A percentile compares a stretch with the other conserved stretches of the same genome.
phyloP scores from a whole-genome alignment of 2,329 filamentous ascomycete genomes.

The Coniochaeta prunicola region DNA sequence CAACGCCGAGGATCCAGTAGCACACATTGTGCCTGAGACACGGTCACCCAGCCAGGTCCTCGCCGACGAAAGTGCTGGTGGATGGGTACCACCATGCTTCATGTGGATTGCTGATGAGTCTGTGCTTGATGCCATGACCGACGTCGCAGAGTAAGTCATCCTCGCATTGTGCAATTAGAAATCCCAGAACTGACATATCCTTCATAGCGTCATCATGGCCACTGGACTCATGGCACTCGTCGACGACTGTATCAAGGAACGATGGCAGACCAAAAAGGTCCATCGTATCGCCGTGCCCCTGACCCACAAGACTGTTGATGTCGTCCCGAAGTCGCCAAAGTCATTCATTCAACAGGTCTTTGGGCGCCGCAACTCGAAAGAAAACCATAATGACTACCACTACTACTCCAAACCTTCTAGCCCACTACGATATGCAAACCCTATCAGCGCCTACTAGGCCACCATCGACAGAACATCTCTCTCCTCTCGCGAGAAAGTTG shows the following conservation, averaged over 20 bases:
- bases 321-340: conserved; percentile 21
- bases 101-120: conserved; percentile 80
- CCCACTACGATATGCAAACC: conserved; percentile 14
- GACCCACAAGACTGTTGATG: conserved; percentile 22
- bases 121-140: conserved; percentile 62
- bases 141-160: conserved; percentile 73
- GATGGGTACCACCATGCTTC: conserved; percentile 84
- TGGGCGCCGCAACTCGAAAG: conserved; percentile 19
- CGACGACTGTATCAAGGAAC: conserved; percentile 82
- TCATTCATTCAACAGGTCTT: conserved; percentile 27
- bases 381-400: conserved; percentile 6
- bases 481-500: neutral
- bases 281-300: conserved; percentile 29
- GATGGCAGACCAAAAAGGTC: conserved; percentile 50
- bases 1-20: conserved; percentile 54
- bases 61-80: conserved; percentile 70
- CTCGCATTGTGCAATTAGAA: neutral
- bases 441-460: conserved; percentile 13
- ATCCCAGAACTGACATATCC: conserved; percentile 1
- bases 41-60: conserved; percentile 62
- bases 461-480: neutral
- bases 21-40: conserved; percentile 78
- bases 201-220: conserved; percentile 69
- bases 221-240: conserved; percentile 85
- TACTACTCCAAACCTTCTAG: conserved; percentile 10